These are phyloP conservation scores for Chaetomium sp. DNA, from an alignment of 2,329 filamentous ascomycete species.

Conservation along the genomic window DNA sequence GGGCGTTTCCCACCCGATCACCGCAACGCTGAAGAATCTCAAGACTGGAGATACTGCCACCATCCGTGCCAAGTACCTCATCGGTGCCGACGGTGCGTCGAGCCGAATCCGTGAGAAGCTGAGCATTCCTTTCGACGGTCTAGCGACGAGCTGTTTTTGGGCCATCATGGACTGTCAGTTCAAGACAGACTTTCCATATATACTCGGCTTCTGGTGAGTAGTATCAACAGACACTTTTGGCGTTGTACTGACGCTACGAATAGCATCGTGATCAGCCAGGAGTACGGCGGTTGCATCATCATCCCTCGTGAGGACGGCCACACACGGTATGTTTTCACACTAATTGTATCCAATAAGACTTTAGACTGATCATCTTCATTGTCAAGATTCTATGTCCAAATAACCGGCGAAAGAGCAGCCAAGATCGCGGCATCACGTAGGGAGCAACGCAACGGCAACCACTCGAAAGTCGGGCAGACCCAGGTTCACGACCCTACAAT, in stretches of 20 bases:
- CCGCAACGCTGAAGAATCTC: neutral
- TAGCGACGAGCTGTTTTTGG: neutral
- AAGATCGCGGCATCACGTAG: no score
- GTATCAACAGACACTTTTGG: neutral
- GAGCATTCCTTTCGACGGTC: slow-evolving; percentile 1
- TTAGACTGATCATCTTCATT: neutral
- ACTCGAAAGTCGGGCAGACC: no score
- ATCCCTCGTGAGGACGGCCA: slow-evolving; percentile 4
- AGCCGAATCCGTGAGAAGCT: neutral
- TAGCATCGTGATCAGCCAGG: neutral
- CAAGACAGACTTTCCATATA: neutral
- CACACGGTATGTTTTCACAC: neutral
- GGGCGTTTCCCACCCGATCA: neutral
- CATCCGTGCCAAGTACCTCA: slow-evolving; percentile 5
- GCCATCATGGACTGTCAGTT: slow-evolving; percentile 7
- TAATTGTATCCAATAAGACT: neutral
- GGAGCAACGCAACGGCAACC: no score
- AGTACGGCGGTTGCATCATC: neutral
- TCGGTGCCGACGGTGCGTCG: neutral
- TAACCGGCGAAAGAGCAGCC: neutral
- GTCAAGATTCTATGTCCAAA: neutral
- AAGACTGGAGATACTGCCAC: neutral
- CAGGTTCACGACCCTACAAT: slow-evolving; percentile 1
- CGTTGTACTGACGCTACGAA: neutral
- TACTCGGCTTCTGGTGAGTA: neutral